These are phyloP conservation scores for Neurospora cerealis DNA, from an alignment of 495 filamentous ascomycete species.

Conservation along the genomic window DNA sequence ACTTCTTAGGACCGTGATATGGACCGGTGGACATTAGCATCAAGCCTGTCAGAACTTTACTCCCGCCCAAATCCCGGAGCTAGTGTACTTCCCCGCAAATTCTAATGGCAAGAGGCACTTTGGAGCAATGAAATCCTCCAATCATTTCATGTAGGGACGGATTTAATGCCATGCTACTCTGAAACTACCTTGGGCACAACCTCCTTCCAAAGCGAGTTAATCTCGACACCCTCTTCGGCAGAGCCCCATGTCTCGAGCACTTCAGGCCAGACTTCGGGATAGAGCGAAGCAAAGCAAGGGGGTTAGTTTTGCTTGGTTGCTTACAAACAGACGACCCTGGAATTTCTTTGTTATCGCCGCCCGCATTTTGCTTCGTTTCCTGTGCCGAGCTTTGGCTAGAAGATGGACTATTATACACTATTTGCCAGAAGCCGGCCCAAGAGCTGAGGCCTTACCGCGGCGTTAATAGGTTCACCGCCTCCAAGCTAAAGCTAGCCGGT, in stretches of 20 bases:
- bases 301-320: not conserved
- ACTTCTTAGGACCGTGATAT: not conserved
- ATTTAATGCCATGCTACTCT: not conserved
- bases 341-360: not conserved
- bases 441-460: not conserved
- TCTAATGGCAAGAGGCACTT: not conserved
- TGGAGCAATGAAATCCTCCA: not conserved
- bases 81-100: not conserved
- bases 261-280: not conserved
- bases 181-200: not conserved
- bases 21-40: not conserved
- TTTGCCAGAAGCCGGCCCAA: not conserved
- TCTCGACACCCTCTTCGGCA: not conserved
- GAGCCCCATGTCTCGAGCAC: not conserved
- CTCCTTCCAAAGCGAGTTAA: not conserved
- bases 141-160: not conserved
- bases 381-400: too few relatives aligned
- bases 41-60: not conserved
- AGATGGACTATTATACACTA: not conserved
- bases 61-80: not conserved
- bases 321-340: not conserved
- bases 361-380: not conserved
- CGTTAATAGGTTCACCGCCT: not conserved
- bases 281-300: not conserved
- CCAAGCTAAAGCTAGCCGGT: not conserved